phyloP scores from a whole-genome alignment of 352 stramenopile genomes.

The Blastocystis sp. region DNA sequence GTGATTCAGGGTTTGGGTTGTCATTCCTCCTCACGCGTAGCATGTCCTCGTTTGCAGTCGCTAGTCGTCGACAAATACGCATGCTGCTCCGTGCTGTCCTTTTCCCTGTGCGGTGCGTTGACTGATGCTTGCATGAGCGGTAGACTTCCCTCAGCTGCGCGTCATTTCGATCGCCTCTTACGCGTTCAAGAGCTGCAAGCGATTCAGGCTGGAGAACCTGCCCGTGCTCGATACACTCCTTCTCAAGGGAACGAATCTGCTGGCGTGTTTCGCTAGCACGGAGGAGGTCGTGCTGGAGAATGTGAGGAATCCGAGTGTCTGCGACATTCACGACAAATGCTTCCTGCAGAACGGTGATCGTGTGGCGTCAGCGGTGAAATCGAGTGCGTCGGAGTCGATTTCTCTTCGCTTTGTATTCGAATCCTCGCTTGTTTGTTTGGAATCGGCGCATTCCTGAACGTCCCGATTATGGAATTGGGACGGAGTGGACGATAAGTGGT shows the following conservation, averaged over 20 bases:
- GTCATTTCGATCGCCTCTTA: neutral
- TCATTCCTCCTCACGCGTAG: neutral
- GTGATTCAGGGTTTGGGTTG: neutral
- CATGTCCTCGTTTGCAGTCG: neutral
- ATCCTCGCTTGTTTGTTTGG: neutral
- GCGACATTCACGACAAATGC: neutral
- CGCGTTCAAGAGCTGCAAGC: neutral
- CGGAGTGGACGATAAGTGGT: neutral
- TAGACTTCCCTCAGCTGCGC: neutral
- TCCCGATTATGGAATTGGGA: neutral
- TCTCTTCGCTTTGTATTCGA: neutral
- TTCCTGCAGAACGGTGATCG: neutral
- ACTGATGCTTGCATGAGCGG: neutral
- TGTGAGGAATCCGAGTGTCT: neutral
- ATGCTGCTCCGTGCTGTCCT: neutral
- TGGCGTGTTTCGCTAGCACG: neutral
- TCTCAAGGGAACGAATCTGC: neutral
- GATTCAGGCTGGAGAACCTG: neutral
- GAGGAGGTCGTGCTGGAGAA: neutral
- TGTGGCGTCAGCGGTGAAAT: neutral
- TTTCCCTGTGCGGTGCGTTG: neutral
- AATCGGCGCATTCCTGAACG: neutral
- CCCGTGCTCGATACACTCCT: neutral
- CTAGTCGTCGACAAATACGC: neutral
- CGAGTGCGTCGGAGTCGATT: neutral